phyloP scores from a whole-genome alignment of 2,329 filamentous ascomycete species.

The Camptophora hylomeconis region DNA sequence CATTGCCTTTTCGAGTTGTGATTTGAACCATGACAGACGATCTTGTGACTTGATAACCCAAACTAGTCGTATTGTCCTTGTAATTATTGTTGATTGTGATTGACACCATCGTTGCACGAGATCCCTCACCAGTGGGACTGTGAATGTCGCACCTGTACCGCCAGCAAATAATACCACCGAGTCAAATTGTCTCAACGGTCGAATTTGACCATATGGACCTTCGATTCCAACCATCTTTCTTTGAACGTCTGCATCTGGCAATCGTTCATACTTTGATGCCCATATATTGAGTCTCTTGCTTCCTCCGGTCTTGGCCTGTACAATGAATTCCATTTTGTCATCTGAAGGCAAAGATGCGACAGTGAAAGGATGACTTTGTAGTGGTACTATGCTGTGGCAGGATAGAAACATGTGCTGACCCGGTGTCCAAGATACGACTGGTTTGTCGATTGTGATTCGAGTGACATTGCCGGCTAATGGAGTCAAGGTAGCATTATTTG shows the following conservation, averaged over 20 bases:
- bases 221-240: constrained; percentile 18
- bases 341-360: constrained; percentile 45
- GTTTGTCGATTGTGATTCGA: constrained; percentile 41
- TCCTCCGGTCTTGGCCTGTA: constrained; percentile 40
- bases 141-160: constrained; percentile 42
- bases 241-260: constrained; percentile 1
- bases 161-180: constrained; percentile 12
- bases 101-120: constrained; percentile 28
- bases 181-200: constrained; percentile 19
- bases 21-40: constrained; percentile 12
- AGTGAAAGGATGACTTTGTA: constrained; percentile 54
- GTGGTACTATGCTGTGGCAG: constrained; percentile 41
- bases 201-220: constrained; percentile 24
- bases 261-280: constrained; percentile 9
- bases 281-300: constrained; percentile 10
- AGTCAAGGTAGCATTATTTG: constrained; percentile 32
- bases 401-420: constrained; percentile 53
- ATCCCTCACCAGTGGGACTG: constrained; percentile 37
- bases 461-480: constrained; percentile 43
- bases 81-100: constrained; percentile 5
- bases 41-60: constrained; percentile 45
- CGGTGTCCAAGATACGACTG: constrained; percentile 44
- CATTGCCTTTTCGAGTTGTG: constrained; percentile 7
- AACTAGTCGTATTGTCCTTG: constrained; percentile 10
- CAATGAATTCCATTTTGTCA: constrained; percentile 42